phyloP scores from a whole-genome alignment of 163 green algal species.

The Trebouxia gelatinosa region DNA sequence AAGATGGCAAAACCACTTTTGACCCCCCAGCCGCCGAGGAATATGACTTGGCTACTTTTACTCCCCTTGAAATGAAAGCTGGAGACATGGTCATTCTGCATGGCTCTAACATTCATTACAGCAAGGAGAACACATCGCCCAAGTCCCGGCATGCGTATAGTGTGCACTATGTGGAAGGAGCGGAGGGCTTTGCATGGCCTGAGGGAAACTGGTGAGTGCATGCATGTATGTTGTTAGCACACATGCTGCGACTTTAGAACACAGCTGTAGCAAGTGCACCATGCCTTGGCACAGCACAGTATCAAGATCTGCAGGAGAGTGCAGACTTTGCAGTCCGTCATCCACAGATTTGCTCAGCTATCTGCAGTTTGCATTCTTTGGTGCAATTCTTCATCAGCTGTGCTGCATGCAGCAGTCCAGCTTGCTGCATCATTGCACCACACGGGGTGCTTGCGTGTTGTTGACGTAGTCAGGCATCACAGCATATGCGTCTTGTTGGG shows the following conservation, averaged over 20 bases:
- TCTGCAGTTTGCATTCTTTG: background rate
- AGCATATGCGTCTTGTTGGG: background rate
- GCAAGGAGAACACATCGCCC: constrained; percentile 72
- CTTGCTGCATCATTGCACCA: no score
- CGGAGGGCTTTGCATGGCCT: constrained; percentile 49
- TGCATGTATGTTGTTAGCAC: background rate
- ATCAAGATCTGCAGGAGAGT: no score
- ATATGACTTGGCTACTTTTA: constrained; percentile 74
- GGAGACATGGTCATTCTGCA: constrained; percentile 94
- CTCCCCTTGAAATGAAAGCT: constrained; percentile 71
- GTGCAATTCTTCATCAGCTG: background rate
- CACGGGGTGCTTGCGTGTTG: no score
- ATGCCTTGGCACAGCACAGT: background rate
- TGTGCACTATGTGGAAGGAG: constrained; percentile 83
- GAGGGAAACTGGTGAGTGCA: constrained; percentile 71
- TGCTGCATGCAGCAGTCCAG: no score
- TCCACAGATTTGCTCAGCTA: no score
- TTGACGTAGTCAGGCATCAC: background rate
- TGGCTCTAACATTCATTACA: constrained; percentile 83
- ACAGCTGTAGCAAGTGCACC: background rate
- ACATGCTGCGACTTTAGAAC: background rate
- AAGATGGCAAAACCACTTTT: constrained; percentile 52
- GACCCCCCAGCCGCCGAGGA: constrained; percentile 26
- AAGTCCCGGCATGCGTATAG: constrained; percentile 81
- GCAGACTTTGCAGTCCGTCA: no score